A percentile compares a stretch with the other conserved stretches of the same genome.
These are phyloP conservation scores for Suillus paluster DNA, from an alignment of 768 basidiomycete species.

Conservation along the genomic window DNA sequence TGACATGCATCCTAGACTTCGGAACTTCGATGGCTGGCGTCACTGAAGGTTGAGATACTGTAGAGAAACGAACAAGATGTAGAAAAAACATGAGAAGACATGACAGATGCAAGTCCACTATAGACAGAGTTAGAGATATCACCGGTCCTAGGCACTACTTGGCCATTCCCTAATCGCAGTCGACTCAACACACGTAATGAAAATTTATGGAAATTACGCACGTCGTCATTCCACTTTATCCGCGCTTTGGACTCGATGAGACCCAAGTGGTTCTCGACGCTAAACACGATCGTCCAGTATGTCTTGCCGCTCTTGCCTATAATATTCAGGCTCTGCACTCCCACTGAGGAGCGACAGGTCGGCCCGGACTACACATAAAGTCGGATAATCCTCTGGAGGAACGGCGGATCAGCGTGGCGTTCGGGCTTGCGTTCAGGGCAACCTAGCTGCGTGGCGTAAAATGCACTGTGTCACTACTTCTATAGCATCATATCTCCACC, in stretches of 20 bases:
- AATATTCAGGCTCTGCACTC: conserved; percentile 71
- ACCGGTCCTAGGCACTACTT: conserved; percentile 54
- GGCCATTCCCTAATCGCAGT: conserved; percentile 55
- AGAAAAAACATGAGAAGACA: too few species aligned
- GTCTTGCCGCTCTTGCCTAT: conserved; percentile 68
- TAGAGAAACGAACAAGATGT: too few species aligned
- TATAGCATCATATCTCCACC: conserved; percentile 84
- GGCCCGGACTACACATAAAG: conserved; percentile 77
- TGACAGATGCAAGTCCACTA: conserved; percentile 79
- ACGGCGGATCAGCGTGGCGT: neutral
- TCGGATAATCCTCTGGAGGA: conserved; percentile 67
- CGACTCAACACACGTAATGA: conserved; percentile 8
- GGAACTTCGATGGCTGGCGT: too few species aligned
- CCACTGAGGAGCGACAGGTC: conserved; percentile 74
- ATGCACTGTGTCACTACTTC: conserved; percentile 84
- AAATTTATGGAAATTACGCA: conserved; percentile 39
- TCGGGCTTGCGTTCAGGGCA: neutral
- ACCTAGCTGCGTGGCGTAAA: conserved; percentile 50
- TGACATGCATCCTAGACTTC: too few species aligned
- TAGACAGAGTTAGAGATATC: conserved; percentile 8
- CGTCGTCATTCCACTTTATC: conserved; percentile 83
- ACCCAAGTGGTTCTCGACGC: conserved; percentile 83
- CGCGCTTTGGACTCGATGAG: conserved; percentile 81
- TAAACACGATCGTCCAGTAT: conserved; percentile 86
- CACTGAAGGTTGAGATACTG: too few species aligned